These are phyloP conservation scores for Arachis stenosperma DNA, from an alignment of 306 rosid genomes.

Conservation along the genomic window DNA sequence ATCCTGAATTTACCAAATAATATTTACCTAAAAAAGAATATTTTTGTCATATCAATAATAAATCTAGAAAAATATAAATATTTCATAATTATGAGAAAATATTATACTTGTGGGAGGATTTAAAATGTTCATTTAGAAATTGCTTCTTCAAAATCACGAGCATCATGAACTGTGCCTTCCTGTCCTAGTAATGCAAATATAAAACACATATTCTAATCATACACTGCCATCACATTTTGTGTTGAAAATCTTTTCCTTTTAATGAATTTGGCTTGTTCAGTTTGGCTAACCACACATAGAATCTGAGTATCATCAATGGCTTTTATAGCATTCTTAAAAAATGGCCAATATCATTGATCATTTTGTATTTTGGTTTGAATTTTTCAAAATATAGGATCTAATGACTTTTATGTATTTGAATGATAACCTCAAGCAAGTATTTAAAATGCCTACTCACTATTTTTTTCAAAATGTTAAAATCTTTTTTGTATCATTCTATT, in stretches of 20 bases:
- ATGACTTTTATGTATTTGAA: not conserved
- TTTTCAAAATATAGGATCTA: not conserved
- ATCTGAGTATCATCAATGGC: not conserved
- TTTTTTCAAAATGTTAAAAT: too few species aligned
- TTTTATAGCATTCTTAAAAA: not conserved
- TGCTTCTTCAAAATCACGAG: not conserved
- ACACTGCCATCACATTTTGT: not conserved
- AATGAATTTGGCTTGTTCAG: not conserved
- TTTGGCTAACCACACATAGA: not conserved
- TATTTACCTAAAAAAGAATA: not conserved
- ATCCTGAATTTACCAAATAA: not conserved
- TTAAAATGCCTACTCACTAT: not conserved
- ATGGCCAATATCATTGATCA: not conserved
- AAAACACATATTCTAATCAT: not conserved
- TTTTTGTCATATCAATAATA: too few species aligned
- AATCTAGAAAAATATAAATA: not conserved
- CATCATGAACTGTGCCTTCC: not conserved
- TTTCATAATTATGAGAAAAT: not conserved
- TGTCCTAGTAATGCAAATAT: not conserved
- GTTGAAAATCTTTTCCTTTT: not conserved
- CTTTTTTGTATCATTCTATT: too few species aligned
- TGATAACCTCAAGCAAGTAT: too few species aligned
- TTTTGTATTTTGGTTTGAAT: not conserved
- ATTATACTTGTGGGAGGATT: not conserved
- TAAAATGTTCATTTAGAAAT: not conserved